A percentile compares a stretch with the other conserved stretches of the same genome.
Evolutionary conservation across 139 green algal genomes (phyloP).

Genomic region (Trebouxia sp.): DNA sequence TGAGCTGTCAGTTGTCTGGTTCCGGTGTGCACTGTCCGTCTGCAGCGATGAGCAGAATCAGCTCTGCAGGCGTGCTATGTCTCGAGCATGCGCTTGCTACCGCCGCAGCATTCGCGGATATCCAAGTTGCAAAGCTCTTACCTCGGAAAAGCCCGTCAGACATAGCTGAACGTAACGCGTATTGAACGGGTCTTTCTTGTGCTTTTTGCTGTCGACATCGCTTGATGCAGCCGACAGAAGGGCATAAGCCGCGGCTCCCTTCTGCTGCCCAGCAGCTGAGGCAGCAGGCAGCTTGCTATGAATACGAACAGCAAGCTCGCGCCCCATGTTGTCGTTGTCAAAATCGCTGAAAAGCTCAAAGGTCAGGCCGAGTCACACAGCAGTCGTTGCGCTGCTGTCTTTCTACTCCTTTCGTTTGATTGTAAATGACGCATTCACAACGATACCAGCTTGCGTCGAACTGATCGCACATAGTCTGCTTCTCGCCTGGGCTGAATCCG

Average conservation of each 20-base stretch:
- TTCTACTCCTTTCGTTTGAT: no score
- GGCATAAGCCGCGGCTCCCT: background rate
- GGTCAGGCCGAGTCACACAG: no score
- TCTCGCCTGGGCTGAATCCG: no score
- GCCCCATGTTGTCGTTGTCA: background rate
- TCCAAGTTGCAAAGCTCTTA: background rate
- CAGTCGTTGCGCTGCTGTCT: no score
- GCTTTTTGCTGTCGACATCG: slow-evolving; percentile 21
- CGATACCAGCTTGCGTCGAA: no score
- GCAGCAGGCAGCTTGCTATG: background rate
- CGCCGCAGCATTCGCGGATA: no score
- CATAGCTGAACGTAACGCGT: slow-evolving; percentile 3
- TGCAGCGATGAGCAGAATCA: background rate
- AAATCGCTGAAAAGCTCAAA: background rate
- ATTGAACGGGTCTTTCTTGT: slow-evolving; percentile 5
- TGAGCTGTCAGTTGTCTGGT: background rate
- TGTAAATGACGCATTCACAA: no score
- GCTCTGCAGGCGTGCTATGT: no score
- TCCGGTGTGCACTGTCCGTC: background rate
- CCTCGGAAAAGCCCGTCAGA: background rate
- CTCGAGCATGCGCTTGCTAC: no score
- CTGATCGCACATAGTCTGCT: no score
- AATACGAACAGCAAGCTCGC: background rate
- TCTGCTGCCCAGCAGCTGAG: background rate
- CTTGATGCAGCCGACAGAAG: background rate